These are phyloP conservation scores for Paralagenidium karlingii DNA, from an alignment of 352 stramenopile genomes.

Conservation along the genomic window DNA sequence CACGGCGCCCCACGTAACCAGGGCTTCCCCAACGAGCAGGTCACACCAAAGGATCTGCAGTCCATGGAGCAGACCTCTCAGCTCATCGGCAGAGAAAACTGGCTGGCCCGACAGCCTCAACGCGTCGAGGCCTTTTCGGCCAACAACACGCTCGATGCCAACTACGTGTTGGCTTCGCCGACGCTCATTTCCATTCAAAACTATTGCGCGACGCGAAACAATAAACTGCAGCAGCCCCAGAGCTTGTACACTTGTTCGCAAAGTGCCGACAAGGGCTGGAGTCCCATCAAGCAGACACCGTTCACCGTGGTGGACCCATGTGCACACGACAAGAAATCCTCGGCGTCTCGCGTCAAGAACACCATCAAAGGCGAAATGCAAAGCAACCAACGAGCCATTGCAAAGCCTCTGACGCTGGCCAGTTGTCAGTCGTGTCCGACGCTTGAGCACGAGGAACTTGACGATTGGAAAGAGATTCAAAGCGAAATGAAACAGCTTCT, in stretches of 20 bases:
- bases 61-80: too few relatives aligned
- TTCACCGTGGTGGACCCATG: slow-evolving; percentile 4
- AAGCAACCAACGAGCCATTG: too few relatives aligned
- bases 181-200: slow-evolving; percentile 38
- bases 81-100: too few relatives aligned
- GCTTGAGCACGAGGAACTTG: not conserved
- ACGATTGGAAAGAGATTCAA: slow-evolving; percentile 23
- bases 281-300: slow-evolving; percentile 11
- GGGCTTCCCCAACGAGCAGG: slow-evolving; percentile 37
- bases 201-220: slow-evolving; percentile 23
- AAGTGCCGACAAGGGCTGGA: too few relatives aligned
- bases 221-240: too few relatives aligned
- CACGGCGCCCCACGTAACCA: slow-evolving; percentile 34
- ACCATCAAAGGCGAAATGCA: not conserved
- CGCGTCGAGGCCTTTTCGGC: slow-evolving; percentile 33
- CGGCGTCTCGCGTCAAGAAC: not conserved
- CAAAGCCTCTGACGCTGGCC: too few relatives aligned
- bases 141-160: slow-evolving; percentile 47
- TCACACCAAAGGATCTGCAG: slow-evolving; percentile 9
- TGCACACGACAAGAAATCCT: too few relatives aligned
- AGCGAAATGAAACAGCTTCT: slow-evolving; percentile 18
- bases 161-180: slow-evolving; percentile 49
- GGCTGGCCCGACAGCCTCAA: slow-evolving; percentile 2
- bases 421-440: too few relatives aligned
- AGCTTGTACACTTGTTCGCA: too few relatives aligned